Base-by-base conservation (phyloP, 2,329 filamentous ascomycete genomes). In the Akanthomyces dipterigenus region DNA sequence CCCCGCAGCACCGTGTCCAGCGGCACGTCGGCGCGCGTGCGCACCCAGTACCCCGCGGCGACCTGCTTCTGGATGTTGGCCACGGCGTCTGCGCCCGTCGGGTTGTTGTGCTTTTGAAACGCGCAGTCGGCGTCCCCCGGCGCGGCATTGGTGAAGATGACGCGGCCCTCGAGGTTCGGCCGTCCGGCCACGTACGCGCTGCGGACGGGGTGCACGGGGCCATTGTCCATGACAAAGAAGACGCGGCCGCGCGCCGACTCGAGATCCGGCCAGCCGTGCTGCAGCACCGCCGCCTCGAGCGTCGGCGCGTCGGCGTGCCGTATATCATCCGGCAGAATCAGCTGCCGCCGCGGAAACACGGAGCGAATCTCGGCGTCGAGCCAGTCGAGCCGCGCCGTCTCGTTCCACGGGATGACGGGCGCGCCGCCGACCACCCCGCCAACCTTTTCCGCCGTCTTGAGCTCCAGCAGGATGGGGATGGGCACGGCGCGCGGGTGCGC, bases 151-250 rank as follows among this genome's bases (percentile, higher is more conserved):
- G 78, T 80, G 67, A 81, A 82, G 16, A 82, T 69, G 2, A 76
- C 75, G 24, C 79, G 73, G 53, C 76, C 76, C 61, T 82, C 74
- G 16, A 75, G 67, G 63, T 67, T 74, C 14, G 70, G 68, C 14
- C 66, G 65, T 3, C 65, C 69, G 43, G 62, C 65, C 16, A 67
- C 71, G 66, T 81, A 81, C n/a, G 73, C 65, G 28, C 72, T 68
- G 42, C 76, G 73, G 3, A 76, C 69, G 38, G 64, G 69, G 20
- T 72, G 68, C 18, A 74, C 73, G 0, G 76, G 75, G 31, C 77
- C 76, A 65, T 82, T 81, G 67, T 82, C 80, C 70, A 82, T 80
- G 64, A 77, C 75, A 71, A 82, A 82, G 63, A 81, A 72, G 65
- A 82, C 73, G 34, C 76, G 73, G 5, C 78, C 78, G 12, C 78